These are phyloP conservation scores for Limnanthes douglasii DNA, from an alignment of 345 rosid genomes.

Conservation along the genomic window DNA sequence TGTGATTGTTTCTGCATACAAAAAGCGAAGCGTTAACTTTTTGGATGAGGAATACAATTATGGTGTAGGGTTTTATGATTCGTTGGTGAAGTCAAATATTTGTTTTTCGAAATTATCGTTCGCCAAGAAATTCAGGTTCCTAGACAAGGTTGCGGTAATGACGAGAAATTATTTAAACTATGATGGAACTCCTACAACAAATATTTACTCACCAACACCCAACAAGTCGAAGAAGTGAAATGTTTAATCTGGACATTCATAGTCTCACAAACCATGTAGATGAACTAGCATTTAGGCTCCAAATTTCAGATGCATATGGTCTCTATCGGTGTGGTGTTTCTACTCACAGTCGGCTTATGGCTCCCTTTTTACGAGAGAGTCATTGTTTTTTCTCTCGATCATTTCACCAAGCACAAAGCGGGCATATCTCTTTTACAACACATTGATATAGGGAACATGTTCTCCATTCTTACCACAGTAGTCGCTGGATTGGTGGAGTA, in stretches of 20 bases:
- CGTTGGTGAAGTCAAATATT: constrained; percentile 24
- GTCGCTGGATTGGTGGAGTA: constrained; percentile 32
- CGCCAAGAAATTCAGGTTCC: constrained; percentile 38
- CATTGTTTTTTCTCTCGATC: constrained; percentile 14
- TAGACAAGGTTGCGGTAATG: constrained; percentile 28
- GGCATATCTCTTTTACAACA: constrained; percentile 52
- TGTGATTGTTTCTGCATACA: constrained; percentile 38
- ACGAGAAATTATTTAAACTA: constrained; percentile 10
- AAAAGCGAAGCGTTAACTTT: constrained; percentile 24
- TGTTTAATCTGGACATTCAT: constrained; percentile 22
- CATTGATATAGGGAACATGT: constrained; percentile 31
- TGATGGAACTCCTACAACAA: constrained; percentile 12
- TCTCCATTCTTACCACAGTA: constrained; percentile 30
- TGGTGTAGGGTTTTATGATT: constrained; percentile 21
- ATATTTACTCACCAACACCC: constrained; percentile 18
- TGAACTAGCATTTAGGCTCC: constrained; percentile 25
- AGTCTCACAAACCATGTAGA: constrained; percentile 26
- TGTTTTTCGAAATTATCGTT: constrained; percentile 24
- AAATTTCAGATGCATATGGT: constrained; percentile 27
- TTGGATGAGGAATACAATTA: constrained; percentile 8
- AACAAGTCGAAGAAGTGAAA: constrained; percentile 30
- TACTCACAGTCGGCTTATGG: constrained; percentile 17
- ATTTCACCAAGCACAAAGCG: constrained; percentile 19
- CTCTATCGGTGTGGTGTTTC: constrained; percentile 16
- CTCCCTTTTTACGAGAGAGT: constrained; percentile 28